Evolutionary conservation across 495 filamentous ascomycete species (phyloP).

Genomic region (Trichoderma parareesei): DNA sequence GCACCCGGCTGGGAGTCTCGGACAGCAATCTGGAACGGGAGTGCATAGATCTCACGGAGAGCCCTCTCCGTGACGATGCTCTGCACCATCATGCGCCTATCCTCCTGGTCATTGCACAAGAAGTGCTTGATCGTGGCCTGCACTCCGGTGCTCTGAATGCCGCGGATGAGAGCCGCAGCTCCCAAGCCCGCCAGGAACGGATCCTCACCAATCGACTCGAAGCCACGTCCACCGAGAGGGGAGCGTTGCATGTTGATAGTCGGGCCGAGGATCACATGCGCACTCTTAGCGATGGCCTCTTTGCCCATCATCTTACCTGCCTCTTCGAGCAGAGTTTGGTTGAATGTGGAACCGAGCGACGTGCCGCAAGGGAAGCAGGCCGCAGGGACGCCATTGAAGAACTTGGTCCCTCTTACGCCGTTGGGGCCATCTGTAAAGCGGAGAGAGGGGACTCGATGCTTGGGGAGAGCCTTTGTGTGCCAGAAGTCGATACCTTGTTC

Average conservation of each 20-base stretch:
- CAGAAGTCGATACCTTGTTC: conserved; percentile 52
- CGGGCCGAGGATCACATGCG: conserved; percentile 63
- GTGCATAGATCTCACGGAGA: conserved; percentile 67
- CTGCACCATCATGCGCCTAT: conserved; percentile 59
- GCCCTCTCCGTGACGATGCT: conserved; percentile 60
- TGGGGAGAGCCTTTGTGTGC: conserved; percentile 52
- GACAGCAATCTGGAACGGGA: conserved; percentile 66
- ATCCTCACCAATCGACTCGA: conserved; percentile 70
- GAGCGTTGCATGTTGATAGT: conserved; percentile 72
- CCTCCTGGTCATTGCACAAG: conserved; percentile 74
- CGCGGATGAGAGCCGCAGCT: conserved; percentile 58
- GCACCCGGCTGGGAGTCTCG: conserved; percentile 55
- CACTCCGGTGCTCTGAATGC: conserved; percentile 63
- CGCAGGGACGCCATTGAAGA: conserved; percentile 61
- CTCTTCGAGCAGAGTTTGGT: conserved; percentile 50
- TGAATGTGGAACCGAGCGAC: conserved; percentile 64
- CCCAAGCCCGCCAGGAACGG: conserved; percentile 60
- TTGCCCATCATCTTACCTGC: conserved; percentile 57
- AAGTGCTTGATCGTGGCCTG: conserved; percentile 74
- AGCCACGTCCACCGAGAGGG: conserved; percentile 69
- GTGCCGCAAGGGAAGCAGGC: conserved; percentile 65
- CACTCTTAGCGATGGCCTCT: conserved; percentile 62
- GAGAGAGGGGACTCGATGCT: conserved; percentile 51
- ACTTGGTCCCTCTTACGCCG: conserved; percentile 63
- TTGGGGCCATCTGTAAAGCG: conserved; percentile 70